Evolutionary conservation across 441 rosid species (phyloP).

Genomic region (Theobroma grandiflorum): DNA sequence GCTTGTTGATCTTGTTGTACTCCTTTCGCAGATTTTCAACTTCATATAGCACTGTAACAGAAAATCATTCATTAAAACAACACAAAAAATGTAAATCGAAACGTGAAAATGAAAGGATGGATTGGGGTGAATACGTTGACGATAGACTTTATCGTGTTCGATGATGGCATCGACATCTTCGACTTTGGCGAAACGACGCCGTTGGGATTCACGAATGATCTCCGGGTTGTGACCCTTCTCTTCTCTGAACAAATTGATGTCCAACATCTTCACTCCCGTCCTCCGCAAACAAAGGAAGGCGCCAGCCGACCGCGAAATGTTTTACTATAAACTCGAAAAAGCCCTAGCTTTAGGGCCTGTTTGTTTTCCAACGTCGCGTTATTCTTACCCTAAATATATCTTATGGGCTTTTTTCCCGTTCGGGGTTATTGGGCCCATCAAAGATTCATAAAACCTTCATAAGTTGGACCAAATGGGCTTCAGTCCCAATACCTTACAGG

Average conservation of each 20-base stretch:
- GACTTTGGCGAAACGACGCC: slow-evolving; percentile 73
- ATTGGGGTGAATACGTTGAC: slow-evolving; percentile 53
- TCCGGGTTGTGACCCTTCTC: slow-evolving; percentile 86
- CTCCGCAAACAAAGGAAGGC: not conserved
- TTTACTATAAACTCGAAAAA: not conserved
- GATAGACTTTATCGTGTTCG: slow-evolving; percentile 77
- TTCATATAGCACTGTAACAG: slow-evolving; percentile 70
- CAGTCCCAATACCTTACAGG: not conserved
- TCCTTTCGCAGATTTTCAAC: slow-evolving; percentile 74
- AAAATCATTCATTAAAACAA: not conserved
- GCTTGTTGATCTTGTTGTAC: slow-evolving; percentile 74
- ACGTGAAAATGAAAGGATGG: not conserved
- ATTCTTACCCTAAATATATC: not conserved
- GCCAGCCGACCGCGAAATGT: no score
- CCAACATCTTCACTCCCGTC: slow-evolving; percentile 55
- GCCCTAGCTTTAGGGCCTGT: not conserved
- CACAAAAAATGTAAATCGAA: not conserved
- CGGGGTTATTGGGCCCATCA: not conserved
- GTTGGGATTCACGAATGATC: slow-evolving; percentile 78
- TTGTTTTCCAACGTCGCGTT: not conserved
- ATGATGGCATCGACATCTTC: slow-evolving; percentile 78
- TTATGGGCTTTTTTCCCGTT: not conserved
- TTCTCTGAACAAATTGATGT: slow-evolving; percentile 84
- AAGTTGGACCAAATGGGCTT: not conserved
- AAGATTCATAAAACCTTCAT: no score